A percentile compares a stretch with the other conserved stretches of the same genome.
These are phyloP conservation scores for Picochlorum sp. DNA, from an alignment of 139 green algal species.

Conservation along the genomic window DNA sequence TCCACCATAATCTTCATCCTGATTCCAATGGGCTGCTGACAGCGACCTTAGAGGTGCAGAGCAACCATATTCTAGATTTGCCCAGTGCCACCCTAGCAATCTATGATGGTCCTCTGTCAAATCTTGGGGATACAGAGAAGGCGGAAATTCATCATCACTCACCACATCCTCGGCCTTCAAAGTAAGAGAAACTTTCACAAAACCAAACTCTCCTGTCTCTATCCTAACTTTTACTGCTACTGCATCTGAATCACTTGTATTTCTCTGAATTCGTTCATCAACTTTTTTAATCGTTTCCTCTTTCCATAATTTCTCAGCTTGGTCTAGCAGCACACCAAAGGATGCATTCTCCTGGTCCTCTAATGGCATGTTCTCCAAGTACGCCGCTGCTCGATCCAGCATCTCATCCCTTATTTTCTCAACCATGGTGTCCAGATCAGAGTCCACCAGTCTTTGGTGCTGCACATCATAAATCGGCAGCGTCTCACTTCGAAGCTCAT, in stretches of 20 bases:
- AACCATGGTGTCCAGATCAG: slow-evolving; percentile 29
- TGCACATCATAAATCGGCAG: slow-evolving; percentile 60
- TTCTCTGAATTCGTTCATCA: too few relatives aligned
- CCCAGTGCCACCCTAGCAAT: slow-evolving; percentile 76
- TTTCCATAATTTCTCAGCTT: slow-evolving; percentile 13
- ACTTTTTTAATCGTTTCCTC: not conserved
- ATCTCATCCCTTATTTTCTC: slow-evolving; percentile 55
- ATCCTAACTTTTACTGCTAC: too few relatives aligned
- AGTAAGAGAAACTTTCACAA: not conserved
- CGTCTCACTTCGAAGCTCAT: slow-evolving; percentile 29
- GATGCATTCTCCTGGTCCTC: slow-evolving; percentile 18
- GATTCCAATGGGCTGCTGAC: slow-evolving; percentile 72
- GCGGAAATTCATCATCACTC: not conserved
- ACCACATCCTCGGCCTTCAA: not conserved
- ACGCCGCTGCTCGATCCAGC: slow-evolving; percentile 42
- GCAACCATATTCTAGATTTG: slow-evolving; percentile 86
- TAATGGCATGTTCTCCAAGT: slow-evolving; percentile 30
- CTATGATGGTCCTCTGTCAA: slow-evolving; percentile 29
- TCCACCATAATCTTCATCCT: slow-evolving; percentile 74
- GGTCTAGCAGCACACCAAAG: slow-evolving; percentile 17
- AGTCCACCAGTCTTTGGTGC: slow-evolving; percentile 28
- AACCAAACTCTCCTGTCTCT: not conserved
- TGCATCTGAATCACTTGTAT: too few relatives aligned
- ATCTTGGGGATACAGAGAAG: not conserved
- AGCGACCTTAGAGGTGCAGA: slow-evolving; percentile 39